Evolutionary conservation across 305 asterid genomes (phyloP).

Genomic region (Fraxinus xanthoxyloides): DNA sequence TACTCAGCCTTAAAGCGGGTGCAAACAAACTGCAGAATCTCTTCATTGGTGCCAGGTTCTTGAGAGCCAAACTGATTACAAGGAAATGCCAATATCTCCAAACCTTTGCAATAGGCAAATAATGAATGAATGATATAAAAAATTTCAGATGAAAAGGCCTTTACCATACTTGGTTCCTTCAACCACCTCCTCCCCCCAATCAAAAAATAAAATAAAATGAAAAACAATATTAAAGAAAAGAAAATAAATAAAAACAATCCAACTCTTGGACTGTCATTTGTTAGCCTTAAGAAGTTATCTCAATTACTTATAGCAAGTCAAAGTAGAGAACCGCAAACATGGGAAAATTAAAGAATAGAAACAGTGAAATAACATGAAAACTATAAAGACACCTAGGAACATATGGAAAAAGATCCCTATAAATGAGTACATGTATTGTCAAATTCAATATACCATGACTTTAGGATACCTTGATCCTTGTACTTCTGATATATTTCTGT

Average conservation of each 20-base stretch:
- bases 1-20: conserved; percentile 93
- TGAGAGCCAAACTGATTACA: conserved; percentile 97
- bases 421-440: not conserved
- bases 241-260: not conserved
- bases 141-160: not conserved
- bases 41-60: conserved; percentile 90
- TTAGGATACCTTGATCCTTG: conserved; percentile 71
- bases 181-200: not conserved
- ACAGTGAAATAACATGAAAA: not conserved
- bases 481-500: conserved; percentile 59
- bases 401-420: not conserved
- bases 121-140: not conserved
- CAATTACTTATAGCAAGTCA: not conserved
- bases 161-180: not conserved
- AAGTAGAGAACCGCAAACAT: not conserved
- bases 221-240: not conserved
- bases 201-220: not conserved
- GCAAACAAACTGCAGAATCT: conserved; percentile 71
- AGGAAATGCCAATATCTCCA: conserved; percentile 95
- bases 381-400: not conserved
- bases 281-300: not conserved
- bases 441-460: not conserved
- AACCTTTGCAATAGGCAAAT: conserved; percentile 36
- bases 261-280: not conserved
- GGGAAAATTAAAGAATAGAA: not conserved